Conservation (phyloP, 768 basidiomycete species). For the Cystobasidium tubakii region DNA sequence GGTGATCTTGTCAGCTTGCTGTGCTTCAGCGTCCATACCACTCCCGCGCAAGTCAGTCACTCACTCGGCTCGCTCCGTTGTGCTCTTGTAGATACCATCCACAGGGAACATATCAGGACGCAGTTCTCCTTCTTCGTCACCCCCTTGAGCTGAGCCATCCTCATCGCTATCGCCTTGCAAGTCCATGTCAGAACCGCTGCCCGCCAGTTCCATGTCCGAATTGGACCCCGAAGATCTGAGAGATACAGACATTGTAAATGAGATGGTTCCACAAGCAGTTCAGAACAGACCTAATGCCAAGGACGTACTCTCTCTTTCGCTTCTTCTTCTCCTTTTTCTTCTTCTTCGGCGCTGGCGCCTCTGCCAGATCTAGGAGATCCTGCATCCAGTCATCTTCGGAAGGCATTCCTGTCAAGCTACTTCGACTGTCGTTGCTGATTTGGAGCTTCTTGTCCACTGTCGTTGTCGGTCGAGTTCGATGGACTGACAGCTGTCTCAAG, state of each 20-base stretch:
- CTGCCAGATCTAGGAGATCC: constrained; percentile 34
- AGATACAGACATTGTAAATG: no score
- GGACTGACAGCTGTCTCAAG: no score
- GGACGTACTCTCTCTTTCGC: constrained; percentile 34
- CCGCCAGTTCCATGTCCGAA: constrained; percentile 27
- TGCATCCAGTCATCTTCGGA: constrained; percentile 33
- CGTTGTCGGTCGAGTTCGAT: no score
- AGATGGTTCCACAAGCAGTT: no score
- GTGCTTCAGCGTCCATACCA: neutral
- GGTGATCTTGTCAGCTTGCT: neutral
- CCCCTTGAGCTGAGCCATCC: neutral
- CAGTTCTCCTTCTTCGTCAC: constrained; percentile 3
- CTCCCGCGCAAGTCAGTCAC: neutral
- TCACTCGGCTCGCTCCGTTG: constrained; percentile 21
- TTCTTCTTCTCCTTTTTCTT: constrained; percentile 34
- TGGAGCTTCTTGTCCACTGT: no score
- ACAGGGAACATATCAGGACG: constrained; percentile 29
- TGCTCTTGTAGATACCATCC: constrained; percentile 36
- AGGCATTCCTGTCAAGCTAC: no score
- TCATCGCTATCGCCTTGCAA: neutral
- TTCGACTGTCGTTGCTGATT: no score
- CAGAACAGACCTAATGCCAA: no score
- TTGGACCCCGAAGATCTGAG: constrained; percentile 25
- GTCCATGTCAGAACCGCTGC: constrained; percentile 17
- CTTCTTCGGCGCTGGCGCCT: constrained; percentile 25